These are phyloP conservation scores for Septoria petroselini DNA, from an alignment of 2,329 filamentous ascomycete species.

Conservation along the genomic window DNA sequence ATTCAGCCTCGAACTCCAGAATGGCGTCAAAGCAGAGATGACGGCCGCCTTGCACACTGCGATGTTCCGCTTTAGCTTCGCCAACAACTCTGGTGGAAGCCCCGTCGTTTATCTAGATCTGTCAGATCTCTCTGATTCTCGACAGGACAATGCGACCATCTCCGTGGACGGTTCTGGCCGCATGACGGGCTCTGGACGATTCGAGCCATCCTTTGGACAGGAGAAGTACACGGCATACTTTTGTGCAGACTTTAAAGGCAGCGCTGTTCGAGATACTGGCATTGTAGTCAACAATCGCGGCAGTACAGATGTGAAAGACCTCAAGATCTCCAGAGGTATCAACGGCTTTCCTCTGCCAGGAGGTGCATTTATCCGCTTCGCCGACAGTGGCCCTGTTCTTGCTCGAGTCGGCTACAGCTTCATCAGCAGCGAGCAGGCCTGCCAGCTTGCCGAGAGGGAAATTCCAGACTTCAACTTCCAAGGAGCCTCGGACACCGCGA, in stretches of 20 bases:
- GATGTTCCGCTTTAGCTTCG: constrained; percentile 59
- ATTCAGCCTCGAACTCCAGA: constrained; percentile 56
- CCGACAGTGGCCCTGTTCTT: constrained; percentile 43
- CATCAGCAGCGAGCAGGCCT: constrained; percentile 60
- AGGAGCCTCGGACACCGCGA: constrained; percentile 43
- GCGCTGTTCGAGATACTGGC: constrained; percentile 43
- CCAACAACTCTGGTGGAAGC: constrained; percentile 38
- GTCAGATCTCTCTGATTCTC: constrained; percentile 55
- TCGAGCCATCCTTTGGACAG: constrained; percentile 59
- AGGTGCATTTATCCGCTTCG: constrained; percentile 45
- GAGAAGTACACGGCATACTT: constrained; percentile 58
- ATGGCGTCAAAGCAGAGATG: constrained; percentile 58
- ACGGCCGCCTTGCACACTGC: constrained; percentile 57
- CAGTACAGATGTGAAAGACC: constrained; percentile 43
- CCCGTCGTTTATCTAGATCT: constrained; percentile 60
- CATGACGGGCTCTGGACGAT: constrained; percentile 57
- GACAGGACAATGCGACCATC: constrained; percentile 54
- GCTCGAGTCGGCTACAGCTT: constrained; percentile 65
- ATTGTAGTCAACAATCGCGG: constrained; percentile 56
- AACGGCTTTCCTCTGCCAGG: constrained; percentile 42
- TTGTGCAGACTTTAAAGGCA: constrained; percentile 58
- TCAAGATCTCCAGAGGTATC: constrained; percentile 36
- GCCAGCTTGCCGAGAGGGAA: constrained; percentile 56
- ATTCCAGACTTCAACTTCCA: constrained; percentile 63
- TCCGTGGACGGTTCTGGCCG: constrained; percentile 53